Conservation (phyloP, 495 filamentous ascomycete species). For the Usnea hakonensis region DNA sequence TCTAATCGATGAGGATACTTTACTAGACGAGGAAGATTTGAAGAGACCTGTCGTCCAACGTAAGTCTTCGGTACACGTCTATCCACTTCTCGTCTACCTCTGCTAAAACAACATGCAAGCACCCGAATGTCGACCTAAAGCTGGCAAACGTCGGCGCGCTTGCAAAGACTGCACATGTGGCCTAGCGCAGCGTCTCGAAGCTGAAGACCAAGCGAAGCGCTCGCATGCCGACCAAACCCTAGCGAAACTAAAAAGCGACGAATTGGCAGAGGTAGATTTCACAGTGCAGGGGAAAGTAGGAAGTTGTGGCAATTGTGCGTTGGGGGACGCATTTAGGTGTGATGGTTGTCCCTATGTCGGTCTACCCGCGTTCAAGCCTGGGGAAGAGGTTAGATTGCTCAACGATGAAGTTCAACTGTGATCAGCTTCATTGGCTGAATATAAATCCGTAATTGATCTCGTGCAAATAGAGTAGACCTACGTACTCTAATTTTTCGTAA, state of each 20-base stretch:
- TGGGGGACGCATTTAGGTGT: conserved; percentile 70
- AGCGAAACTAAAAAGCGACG: conserved; percentile 63
- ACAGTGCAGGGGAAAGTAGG: conserved; percentile 93
- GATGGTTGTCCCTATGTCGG: conserved; percentile 87
- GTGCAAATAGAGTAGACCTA: no score
- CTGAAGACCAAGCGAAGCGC: conserved; percentile 32
- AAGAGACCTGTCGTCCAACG: conserved; percentile 63
- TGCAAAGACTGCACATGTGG: conserved; percentile 99
- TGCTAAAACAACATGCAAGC: conserved; percentile 40
- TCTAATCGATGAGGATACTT: conserved; percentile 80
- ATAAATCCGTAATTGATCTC: no score
- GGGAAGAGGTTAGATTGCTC: conserved; percentile 81
- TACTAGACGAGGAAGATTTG: conserved; percentile 77
- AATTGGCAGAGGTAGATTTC: conserved; percentile 85
- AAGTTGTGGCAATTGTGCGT: conserved; percentile 82
- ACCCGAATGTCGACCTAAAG: conserved; percentile 71
- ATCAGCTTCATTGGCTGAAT: not conserved
- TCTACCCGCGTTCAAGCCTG: conserved; percentile 90
- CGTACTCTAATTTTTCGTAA: no score
- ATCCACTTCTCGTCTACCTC: not conserved
- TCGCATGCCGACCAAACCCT: conserved; percentile 52
- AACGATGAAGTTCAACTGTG: conserved; percentile 84
- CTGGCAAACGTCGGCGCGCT: conserved; percentile 77
- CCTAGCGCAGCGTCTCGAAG: conserved; percentile 41
- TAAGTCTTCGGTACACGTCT: conserved; percentile 40